Evolutionary conservation across 495 filamentous ascomycete genomes (phyloP), one percentile per base, ranked within the genome.

Genomic region (Amphirosellinia nigrospora): DNA sequence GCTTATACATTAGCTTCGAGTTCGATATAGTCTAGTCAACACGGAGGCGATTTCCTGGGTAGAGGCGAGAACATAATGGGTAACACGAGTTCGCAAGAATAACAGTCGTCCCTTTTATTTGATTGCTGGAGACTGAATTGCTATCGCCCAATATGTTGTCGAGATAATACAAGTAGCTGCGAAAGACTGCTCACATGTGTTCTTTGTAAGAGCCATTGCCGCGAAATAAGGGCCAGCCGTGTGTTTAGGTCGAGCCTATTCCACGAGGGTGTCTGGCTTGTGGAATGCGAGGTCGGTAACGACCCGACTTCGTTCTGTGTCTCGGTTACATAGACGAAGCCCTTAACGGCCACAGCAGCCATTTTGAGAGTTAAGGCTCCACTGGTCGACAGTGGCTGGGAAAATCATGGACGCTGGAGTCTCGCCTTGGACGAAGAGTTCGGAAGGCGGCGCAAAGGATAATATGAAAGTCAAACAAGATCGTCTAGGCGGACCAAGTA

Each of bases 371-470:
- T 81, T 69, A 70, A 74, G 76, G 70, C 74, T 78, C 66, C 74
- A 82, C 78, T 78, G 77, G 67, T 75, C 76, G 73, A 72, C 71
- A 69, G 71, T 68, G 53, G 64, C 48, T 77, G 71, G 73, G 76
- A 76, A 71, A 82, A 74, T 79, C 84, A 86, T 84, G 83, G 79
- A 78, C 77, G 77, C 75, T 76, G 52, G 58, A 61, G 65, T 73
- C 56, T 72, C 55, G 74, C 70, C 71, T 71, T 64, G 11, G 69
- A 74, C 66, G 50, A 67, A 71, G 64, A 43, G 46, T 52, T 28
- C 41, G 53, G 60, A 50, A 62, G 39, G 39, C 16, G 21, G 38
- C n/a, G 32, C 19, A 23, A 32, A 48, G 21, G 8, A 30, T 32
- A 21, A 36, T 38, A 46, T 53, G 4, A 23, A 19, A 58, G 28